Base-by-base conservation (phyloP, 2,329 filamentous ascomycete genomes). In the Arthrobotrys entomopaga region DNA sequence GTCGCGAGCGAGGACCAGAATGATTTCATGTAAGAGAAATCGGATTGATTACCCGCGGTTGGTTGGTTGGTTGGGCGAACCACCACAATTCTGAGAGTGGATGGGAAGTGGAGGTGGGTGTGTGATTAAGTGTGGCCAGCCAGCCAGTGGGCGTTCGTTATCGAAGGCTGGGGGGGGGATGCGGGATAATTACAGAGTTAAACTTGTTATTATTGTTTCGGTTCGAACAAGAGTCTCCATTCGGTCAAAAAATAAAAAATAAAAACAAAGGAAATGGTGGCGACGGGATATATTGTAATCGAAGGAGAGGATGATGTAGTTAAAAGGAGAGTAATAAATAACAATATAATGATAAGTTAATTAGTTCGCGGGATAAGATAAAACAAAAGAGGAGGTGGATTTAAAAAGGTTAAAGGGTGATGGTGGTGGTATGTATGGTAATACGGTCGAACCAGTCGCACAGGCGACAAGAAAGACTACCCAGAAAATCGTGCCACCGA, bases 1-100 rank as follows among this genome's bases (percentile, higher is more conserved):
- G 65, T 50, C 57, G 65, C 65, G 65, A 70, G 58, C 24, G 65
- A 63, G 40, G 57, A 64, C 58, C 57, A 64, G 65, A 70, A 63
- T 38, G 65, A 63, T 70, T 48, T 61, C 65, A 70, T 70, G 49
- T 69, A 61, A 57, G 43, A 59, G 49, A 64, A 54, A 64, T 38
- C 26, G 29, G 24, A 53, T 34, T 34, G 29, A 34, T 34, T 34
- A 34, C 29, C 29, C 29, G 29, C 29, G 6, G 29, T 34, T 34
- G 29, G 29, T 34, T 34, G 6, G 29, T 34, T 34, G 29, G 29
- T 34, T 34, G 29, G 29, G 29, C 29, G 29, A 34, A 34, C 29
- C 29, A 34, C 29, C 29, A 34, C 29, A 2, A 2, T 34, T 34
- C 22, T 16, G 16, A 24, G 40, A 24, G 40, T 13, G 19, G 26